Evolutionary conservation across 805 yeast species (phyloP).

Genomic region (Barnettozyma vustinii): DNA sequence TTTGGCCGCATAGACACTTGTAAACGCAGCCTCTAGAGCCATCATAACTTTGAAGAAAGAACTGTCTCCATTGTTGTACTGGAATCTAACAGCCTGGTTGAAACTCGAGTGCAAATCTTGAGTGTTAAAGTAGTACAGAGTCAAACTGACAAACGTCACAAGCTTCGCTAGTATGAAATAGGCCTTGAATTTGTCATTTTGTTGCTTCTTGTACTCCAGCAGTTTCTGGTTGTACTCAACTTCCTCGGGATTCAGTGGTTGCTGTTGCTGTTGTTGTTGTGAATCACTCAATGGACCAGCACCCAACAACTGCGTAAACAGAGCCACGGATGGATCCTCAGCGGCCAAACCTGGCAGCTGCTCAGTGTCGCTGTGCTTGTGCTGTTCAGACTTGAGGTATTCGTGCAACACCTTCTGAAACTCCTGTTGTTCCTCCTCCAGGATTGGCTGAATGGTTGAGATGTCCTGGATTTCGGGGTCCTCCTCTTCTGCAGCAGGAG

Average conservation of each 20-base stretch:
- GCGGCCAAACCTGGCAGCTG: background rate
- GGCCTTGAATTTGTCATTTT: conserved; percentile 22
- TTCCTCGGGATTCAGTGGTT: conserved; percentile 1
- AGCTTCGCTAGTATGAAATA: conserved; percentile 16
- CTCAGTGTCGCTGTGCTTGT: conserved; percentile 6
- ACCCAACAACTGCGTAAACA: conserved; percentile 11
- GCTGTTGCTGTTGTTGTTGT: background rate
- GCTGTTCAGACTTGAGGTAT: conserved; percentile 13
- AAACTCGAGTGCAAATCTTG: conserved; percentile 12
- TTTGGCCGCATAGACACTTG: conserved; percentile 15
- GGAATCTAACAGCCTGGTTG: conserved; percentile 8
- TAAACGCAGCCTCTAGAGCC: conserved; percentile 17
- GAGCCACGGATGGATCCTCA: conserved; percentile 12
- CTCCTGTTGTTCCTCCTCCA: conserved; percentile 14
- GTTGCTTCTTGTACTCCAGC: conserved; percentile 13
- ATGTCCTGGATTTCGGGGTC: conserved; percentile 17
- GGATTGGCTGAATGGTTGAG: background rate
- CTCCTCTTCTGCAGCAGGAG: conserved; percentile 1
- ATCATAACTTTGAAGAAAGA: conserved; percentile 16
- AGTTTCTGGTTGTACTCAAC: conserved; percentile 7
- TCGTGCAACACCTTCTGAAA: conserved; percentile 21
- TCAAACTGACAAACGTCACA: conserved; percentile 1
- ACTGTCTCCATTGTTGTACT: conserved; percentile 1
- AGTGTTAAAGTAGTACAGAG: conserved; percentile 10
- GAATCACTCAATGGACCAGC: background rate